phyloP scores from a whole-genome alignment of 805 yeast genomes.

The Kregervanrija pseudodelftensis region DNA sequence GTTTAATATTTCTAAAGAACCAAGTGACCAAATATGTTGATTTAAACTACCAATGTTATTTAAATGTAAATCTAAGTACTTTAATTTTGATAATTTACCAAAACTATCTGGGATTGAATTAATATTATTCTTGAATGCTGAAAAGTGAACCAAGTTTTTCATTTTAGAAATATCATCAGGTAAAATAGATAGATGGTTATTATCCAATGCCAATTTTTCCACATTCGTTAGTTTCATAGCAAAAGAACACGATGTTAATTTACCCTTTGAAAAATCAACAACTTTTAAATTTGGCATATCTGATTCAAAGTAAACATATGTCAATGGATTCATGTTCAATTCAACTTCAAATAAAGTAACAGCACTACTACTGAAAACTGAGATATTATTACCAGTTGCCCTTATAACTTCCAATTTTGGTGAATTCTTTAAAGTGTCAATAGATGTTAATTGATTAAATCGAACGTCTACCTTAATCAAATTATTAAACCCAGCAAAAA shows the following conservation, averaged over 20 bases:
- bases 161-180: slow-evolving; percentile 64
- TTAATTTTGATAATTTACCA: slow-evolving; percentile 51
- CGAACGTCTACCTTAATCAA: slow-evolving; percentile 72
- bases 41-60: slow-evolving; percentile 73
- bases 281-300: slow-evolving; percentile 55
- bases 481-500: slow-evolving; percentile 44
- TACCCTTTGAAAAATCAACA: slow-evolving; percentile 75
- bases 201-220: slow-evolving; percentile 69
- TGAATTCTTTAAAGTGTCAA: slow-evolving; percentile 48
- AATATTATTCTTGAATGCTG: slow-evolving; percentile 68
- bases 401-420: slow-evolving; percentile 65
- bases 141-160: slow-evolving; percentile 53
- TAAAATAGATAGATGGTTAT: slow-evolving; percentile 70
- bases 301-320: slow-evolving; percentile 50
- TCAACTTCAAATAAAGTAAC: slow-evolving; percentile 60
- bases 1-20: slow-evolving; percentile 52
- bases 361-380: slow-evolving; percentile 59
- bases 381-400: slow-evolving; percentile 68
- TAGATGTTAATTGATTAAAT: slow-evolving; percentile 52
- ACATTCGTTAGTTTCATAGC: slow-evolving; percentile 55
- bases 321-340: slow-evolving; percentile 78
- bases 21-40: slow-evolving; percentile 57
- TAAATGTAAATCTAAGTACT: slow-evolving; percentile 70
- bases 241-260: slow-evolving; percentile 68
- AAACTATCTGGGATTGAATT: slow-evolving; percentile 63